Evolutionary conservation across 2,329 filamentous ascomycete species (phyloP).

Genomic region (Xylaria sp.): DNA sequence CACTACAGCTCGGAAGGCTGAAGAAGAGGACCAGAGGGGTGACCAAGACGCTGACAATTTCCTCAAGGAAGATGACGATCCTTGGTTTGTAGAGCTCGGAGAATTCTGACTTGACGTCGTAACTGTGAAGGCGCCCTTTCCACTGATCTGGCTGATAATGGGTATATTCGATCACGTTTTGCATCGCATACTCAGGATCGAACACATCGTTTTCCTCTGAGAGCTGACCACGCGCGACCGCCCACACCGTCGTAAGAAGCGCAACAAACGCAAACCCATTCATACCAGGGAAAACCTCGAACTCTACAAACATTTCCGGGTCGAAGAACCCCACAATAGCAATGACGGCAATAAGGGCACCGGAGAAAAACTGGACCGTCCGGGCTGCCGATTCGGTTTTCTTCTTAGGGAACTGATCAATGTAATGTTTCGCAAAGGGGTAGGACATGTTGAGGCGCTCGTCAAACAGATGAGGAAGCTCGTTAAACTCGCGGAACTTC

Average conservation of each 20-base stretch:
- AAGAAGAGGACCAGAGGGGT: conserved; percentile 88
- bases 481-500: conserved; percentile 99
- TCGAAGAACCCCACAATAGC: conserved; percentile 84
- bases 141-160: conserved; percentile 90
- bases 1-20: conserved; percentile 83
- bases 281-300: conserved; percentile 86
- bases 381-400: conserved; percentile 85
- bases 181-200: conserved; percentile 86
- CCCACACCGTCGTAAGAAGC: conserved; percentile 81
- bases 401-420: conserved; percentile 95
- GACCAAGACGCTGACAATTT: conserved; percentile 88
- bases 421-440: conserved; percentile 86
- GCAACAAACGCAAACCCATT: conserved; percentile 91
- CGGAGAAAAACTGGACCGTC: conserved; percentile 85
- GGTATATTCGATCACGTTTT: conserved; percentile 88
- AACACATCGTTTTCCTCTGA: conserved; percentile 89
- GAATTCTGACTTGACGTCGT: conserved; percentile 91
- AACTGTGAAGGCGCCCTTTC: conserved; percentile 87
- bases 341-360: conserved; percentile 83
- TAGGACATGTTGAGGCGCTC: conserved; percentile 92
- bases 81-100: conserved; percentile 89
- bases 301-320: conserved; percentile 85
- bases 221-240: conserved; percentile 77
- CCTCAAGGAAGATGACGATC: conserved; percentile 87
- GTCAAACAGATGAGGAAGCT: conserved; percentile 88